Evolutionary conservation across 352 stramenopile genomes (phyloP), one percentile per base, ranked within the genome.

Genomic region (Phytophthora fragariaefolia): DNA sequence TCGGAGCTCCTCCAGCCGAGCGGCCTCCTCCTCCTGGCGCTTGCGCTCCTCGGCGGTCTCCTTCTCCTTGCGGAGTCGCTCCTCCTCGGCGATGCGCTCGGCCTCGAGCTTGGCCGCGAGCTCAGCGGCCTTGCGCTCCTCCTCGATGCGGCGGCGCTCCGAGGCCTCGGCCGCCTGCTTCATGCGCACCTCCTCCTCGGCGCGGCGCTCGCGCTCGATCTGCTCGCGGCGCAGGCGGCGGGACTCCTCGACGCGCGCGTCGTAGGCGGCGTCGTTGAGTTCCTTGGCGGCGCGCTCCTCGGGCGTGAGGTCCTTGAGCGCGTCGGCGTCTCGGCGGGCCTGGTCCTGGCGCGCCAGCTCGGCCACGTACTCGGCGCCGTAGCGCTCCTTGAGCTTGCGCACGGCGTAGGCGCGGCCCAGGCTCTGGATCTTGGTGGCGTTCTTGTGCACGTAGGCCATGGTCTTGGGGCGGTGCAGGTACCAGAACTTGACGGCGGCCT

Each of bases 401-500:
- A 96, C 84, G 42, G 87, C 87, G 63, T 85, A 96, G 20, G 87
- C 83, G 46, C 87, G 87, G 0, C 83, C 87, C 20, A 96, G 49
- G 38, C 73, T 89, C 73, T 96, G 87, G 50, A 96, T 91, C 73
- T 94, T 94, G 52, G 86, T 92, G 13, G 85, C 87, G 67, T 96
- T 96, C 79, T 88, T 91, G 76, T 96, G 87, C 34, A 96, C 87
- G 62, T 92, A 94, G 58, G 91, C 83, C 87, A 96, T 96, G 17
- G 87, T 96, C 75, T 96, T 96, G 46, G 87, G 87, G 15, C 87
- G 87, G 55, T 96, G 87, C 24, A 96, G 66, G 65, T 96, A 96
- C 87, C 87, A 96, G 68, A 91, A 96, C 81, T 96, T 96, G 74
- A 96, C 87, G 43, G 84, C 87, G 12, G 82, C 85, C 65, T 94